Evolutionary conservation across 495 filamentous ascomycete genomes (phyloP), one percentile per base, ranked within the genome.

Genomic region (Penicillium simplicissimum): DNA sequence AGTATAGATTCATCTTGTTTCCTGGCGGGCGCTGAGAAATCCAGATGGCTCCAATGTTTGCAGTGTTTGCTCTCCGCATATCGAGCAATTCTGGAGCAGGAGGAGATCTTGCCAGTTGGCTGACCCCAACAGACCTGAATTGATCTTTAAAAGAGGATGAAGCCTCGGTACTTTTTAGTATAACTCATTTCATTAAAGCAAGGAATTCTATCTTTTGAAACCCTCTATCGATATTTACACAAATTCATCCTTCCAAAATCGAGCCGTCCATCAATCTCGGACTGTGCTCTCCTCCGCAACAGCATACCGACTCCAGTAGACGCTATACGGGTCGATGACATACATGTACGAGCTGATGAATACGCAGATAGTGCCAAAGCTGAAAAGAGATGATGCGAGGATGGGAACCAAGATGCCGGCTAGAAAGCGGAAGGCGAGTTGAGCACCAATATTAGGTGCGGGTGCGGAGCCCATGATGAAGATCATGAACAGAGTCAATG

Each of bases 391-490:
- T n/a, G n/a, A n/a, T n/a, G n/a, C n/a, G n/a, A n/a, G n/a, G n/a
- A n/a, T n/a, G n/a, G n/a, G n/a, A n/a, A n/a, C n/a, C n/a, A 84
- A 85, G 53, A 80, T 66, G 13, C 82, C 81, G 1, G 81, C 76
- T 15, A 85, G 60, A 58, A 86, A 85, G 17, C 83, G 76, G 53
- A 82, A 83, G 14, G 65, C 69, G n/a, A 85, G 63, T 47, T 81
- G 79, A 9, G 77, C 75, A 15, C 77, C 77, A 54, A 84, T 76
- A 52, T 84, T 85, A 1, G 81, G 82, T 4, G 83, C 76, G 1
- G n/a, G n/a, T n/a, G n/a, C n/a, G n/a, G 75, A 73, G 0, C 72
- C 82, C 75, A 84, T 79, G 64, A 85, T 67, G 65, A 82, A 86
- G 31, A 83, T 71, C 75, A 82, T 80, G 61, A 79, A 84, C 1